Evolutionary conservation across 306 rosid genomes (phyloP), one percentile per base, ranked within the genome.

Genomic region (Abrus precatorius): DNA sequence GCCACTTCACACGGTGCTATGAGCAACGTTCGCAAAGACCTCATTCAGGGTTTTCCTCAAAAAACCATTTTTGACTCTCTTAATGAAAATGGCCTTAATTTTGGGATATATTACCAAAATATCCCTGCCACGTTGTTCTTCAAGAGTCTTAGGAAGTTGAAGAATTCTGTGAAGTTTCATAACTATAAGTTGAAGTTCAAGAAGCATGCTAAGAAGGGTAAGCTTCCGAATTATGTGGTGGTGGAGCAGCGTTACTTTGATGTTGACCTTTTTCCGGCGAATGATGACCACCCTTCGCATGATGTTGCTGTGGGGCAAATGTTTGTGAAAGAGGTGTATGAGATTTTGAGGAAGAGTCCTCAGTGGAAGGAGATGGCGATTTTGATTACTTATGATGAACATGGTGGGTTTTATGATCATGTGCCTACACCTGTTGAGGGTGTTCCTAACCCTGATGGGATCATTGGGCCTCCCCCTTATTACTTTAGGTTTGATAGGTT

Each of bases 231-330:
- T 54, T 95, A 92, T 29, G 93, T 82, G n/a, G 99, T 95, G 57
- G n/a, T 95, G 2, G 97, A 95, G 54, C 99, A 92, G 82, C 74
- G 99, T 11, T 95, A 95, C 87, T 95, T 95, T 6, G 99, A 95
- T 43, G 62, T 91, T 1, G 56, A 83, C 62, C 20, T 85, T 8
- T 80, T 84, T 5, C 99, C 97, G 56, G 97, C 99, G 12, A 95
- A 95, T 49, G 99, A 95, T 28, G 97, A 95, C 10, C 99, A 95
- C 43, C 99, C 99, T 0, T 93, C 99, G n/a, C 99, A 95, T 53
- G 97, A 95, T 53, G 95, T 95, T 76, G 97, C 97, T 32, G 14
- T 33, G 1, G 99, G 97, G 53, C 99, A 95, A 92, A 88, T 57
- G 85, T 88, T 93, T 33, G 94, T 95, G 80, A 93, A 95, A 92